Evolutionary conservation across 2,329 filamentous ascomycete genomes (phyloP).

Genomic region (Helotiales sp.): DNA sequence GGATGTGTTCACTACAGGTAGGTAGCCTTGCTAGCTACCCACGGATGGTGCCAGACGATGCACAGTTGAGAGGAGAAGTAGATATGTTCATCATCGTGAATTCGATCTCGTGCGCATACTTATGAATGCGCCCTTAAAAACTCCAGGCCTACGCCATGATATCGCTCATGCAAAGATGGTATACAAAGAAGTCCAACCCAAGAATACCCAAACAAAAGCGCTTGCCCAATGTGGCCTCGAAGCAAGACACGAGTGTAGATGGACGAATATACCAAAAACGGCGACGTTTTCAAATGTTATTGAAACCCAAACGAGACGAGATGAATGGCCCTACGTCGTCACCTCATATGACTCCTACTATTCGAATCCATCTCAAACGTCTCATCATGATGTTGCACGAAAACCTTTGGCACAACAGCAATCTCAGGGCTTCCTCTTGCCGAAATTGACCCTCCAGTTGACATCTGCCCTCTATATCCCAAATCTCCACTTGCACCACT

Average conservation of each 20-base stretch:
- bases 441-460: background rate
- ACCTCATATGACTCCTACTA: conserved; percentile 3
- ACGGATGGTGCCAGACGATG: too few species aligned
- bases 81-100: too few species aligned
- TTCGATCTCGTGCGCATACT: background rate
- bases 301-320: background rate
- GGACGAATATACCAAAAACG: background rate
- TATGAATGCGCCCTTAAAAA: too few species aligned
- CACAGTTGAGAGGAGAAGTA: too few species aligned
- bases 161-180: background rate
- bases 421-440: conserved; percentile 6
- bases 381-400: conserved; percentile 26
- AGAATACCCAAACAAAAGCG: background rate
- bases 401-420: conserved; percentile 21
- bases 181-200: background rate
- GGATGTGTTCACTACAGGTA: too few species aligned
- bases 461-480: background rate
- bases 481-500: background rate
- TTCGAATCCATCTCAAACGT: conserved; percentile 20
- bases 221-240: too few species aligned
- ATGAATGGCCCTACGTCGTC: too few species aligned
- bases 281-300: background rate
- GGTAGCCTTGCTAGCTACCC: too few species aligned
- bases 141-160: background rate
- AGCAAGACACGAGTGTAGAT: too few species aligned